Percentiles rank a stretch among this genome's conserved stretches.
Evolutionary conservation across 1,139 yeast genomes (phyloP).

Genomic region (Hansenula anomala): DNA sequence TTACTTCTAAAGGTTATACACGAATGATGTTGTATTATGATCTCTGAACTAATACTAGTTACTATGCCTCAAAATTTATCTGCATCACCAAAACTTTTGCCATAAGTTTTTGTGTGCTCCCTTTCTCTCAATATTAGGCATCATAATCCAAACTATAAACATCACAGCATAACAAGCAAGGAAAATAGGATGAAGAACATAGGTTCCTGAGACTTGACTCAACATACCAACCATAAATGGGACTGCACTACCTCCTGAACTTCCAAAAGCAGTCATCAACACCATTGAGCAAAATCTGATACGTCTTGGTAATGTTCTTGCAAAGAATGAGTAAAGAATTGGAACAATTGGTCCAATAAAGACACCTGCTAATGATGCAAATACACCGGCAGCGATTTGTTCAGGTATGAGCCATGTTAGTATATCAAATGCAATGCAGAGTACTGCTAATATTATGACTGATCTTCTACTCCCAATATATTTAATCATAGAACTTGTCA

Average conservation of each 20-base stretch:
- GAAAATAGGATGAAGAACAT: slow-evolving; percentile 50
- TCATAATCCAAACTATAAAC: slow-evolving; percentile 37
- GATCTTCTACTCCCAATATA: slow-evolving; percentile 46
- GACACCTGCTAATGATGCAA: slow-evolving; percentile 44
- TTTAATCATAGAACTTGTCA: slow-evolving; percentile 27
- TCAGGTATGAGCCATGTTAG: slow-evolving; percentile 43
- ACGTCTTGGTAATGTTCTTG: slow-evolving; percentile 46
- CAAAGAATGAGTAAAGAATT: slow-evolving; percentile 44
- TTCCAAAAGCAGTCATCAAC: slow-evolving; percentile 54
- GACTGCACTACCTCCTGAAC: slow-evolving; percentile 55
- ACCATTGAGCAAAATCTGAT: slow-evolving; percentile 51
- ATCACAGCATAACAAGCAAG: slow-evolving; percentile 36
- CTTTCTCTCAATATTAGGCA: slow-evolving; percentile 37
- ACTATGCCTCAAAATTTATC: too few relatives aligned
- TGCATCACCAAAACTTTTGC: slow-evolving; percentile 20
- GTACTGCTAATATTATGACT: slow-evolving; percentile 30
- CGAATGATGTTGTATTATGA: too few relatives aligned
- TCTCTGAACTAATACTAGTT: too few relatives aligned
- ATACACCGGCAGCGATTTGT: slow-evolving; percentile 37
- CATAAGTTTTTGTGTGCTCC: slow-evolving; percentile 15
- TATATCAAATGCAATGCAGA: slow-evolving; percentile 33
- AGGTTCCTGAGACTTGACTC: slow-evolving; percentile 48
- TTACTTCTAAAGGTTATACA: too few relatives aligned
- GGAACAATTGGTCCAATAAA: slow-evolving; percentile 54
- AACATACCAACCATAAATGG: slow-evolving; percentile 54